Percentiles rank a stretch among this genome's conserved stretches.
Evolutionary conservation across 192 early-diverging fungal genomes (phyloP).

Genomic region (Coemansia sp.): DNA sequence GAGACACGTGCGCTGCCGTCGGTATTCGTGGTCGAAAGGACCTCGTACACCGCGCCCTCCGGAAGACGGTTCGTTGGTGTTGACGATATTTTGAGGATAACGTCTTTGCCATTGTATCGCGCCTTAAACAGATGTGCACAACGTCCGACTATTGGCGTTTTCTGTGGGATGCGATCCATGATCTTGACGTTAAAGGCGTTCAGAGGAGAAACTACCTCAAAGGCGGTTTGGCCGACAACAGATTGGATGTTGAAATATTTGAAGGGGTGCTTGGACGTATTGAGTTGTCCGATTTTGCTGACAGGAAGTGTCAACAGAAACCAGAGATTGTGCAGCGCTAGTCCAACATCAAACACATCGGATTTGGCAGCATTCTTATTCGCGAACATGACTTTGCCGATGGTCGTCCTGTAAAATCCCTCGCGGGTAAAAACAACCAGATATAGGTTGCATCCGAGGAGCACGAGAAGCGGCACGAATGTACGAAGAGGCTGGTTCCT

Average conservation of each 20-base stretch:
- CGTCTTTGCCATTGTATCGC: neutral
- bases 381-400: neutral
- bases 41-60: slow-evolving; percentile 17
- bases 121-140: neutral
- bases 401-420: neutral
- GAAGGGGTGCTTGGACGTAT: neutral
- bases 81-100: slow-evolving; percentile 9
- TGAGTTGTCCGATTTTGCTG: neutral
- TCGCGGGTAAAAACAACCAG: slow-evolving; percentile 9
- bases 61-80: neutral
- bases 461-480: slow-evolving; percentile 9
- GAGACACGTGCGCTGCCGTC: neutral
- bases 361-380: neutral
- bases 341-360: neutral
- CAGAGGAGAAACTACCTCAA: neutral
- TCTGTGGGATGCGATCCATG: neutral
- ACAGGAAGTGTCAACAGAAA: neutral
- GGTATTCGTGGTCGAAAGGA: neutral
- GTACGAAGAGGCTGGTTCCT: slow-evolving; percentile 3
- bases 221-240: neutral
- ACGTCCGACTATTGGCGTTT: neutral
- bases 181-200: neutral
- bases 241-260: neutral
- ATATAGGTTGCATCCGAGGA: neutral
- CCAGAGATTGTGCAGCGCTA: neutral